These are phyloP conservation scores for Eucalyptus sp. DNA, from an alignment of 345 rosid genomes.

Conservation along the genomic window DNA sequence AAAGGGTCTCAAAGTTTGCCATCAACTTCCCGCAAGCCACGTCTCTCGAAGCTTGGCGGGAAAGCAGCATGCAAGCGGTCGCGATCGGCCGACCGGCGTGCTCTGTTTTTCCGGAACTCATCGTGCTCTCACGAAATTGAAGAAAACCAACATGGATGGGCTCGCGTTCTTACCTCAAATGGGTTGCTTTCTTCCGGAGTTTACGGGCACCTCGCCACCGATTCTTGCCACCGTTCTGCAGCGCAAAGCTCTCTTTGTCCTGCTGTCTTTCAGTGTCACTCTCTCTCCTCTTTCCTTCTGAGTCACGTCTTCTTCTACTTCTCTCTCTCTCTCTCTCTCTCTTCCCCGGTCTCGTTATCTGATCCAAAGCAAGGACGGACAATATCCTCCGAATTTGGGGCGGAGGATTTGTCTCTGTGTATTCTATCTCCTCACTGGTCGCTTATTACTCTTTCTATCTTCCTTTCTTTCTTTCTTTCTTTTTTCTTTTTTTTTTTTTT, in stretches of 20 bases:
- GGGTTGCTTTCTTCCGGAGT: not conserved
- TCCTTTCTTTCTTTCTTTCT: rapidly evolving
- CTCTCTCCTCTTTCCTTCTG: not conserved
- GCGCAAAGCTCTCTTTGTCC: not conserved
- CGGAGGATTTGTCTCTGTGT: not conserved
- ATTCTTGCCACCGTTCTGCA: not conserved
- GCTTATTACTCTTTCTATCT: not conserved
- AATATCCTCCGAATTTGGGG: not conserved
- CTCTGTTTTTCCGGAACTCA: not conserved
- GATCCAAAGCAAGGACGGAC: not conserved
- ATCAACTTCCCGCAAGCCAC: not conserved
- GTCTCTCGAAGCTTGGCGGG: not conserved
- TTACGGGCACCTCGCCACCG: not conserved
- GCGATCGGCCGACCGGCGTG: not conserved
- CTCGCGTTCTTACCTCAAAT: not conserved
- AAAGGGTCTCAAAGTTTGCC: not conserved
- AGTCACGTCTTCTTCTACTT: not conserved
- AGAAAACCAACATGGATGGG: not conserved
- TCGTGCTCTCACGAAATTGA: not conserved
- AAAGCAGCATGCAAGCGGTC: not conserved
- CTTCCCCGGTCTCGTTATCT: not conserved
- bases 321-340: not conserved
- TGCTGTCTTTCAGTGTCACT: not conserved
- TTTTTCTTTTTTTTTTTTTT: too few species aligned
- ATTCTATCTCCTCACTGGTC: not conserved